A percentile compares a stretch with the other conserved stretches of the same genome.
phyloP scores from a whole-genome alignment of 2,329 filamentous ascomycete species.

The Septoria petroselini region DNA sequence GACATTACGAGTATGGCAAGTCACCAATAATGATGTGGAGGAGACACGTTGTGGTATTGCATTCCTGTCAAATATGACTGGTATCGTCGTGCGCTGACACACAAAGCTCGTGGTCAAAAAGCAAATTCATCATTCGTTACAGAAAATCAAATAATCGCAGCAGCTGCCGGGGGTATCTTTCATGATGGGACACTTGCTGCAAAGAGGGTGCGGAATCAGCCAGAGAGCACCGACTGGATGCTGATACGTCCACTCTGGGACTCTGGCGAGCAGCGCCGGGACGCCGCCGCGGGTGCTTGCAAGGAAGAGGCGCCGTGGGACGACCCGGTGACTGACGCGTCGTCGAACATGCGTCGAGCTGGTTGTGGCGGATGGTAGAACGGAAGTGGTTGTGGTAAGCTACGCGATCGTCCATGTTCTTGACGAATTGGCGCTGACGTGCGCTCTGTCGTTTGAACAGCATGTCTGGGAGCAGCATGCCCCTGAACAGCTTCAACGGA shows the following conservation, averaged over 20 bases:
- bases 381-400: conserved; percentile 36
- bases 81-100: background rate
- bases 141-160: background rate
- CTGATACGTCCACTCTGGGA: conserved; percentile 31
- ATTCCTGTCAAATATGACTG: background rate
- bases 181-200: background rate
- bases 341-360: conserved; percentile 24
- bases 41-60: background rate
- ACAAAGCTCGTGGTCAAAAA: background rate
- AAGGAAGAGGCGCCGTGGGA: conserved; percentile 15
- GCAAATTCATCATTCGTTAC: conserved; percentile 4
- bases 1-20: background rate
- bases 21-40: background rate
- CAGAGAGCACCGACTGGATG: conserved; percentile 36
- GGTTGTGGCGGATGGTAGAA: conserved; percentile 38
- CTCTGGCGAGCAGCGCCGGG: conserved; percentile 27
- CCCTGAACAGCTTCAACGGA: conserved; percentile 26
- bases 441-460: conserved; percentile 16
- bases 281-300: conserved; percentile 1
- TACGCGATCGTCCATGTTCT: conserved; percentile 34
- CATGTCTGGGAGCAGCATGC: too few relatives aligned
- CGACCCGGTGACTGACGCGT: conserved; percentile 20
- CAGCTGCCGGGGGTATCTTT: conserved; percentile 5
- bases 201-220: conserved; percentile 10
- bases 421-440: conserved; percentile 20